Evolutionary conservation across 768 basidiomycete genomes (phyloP).

Genomic region (Tricholoma sp.): DNA sequence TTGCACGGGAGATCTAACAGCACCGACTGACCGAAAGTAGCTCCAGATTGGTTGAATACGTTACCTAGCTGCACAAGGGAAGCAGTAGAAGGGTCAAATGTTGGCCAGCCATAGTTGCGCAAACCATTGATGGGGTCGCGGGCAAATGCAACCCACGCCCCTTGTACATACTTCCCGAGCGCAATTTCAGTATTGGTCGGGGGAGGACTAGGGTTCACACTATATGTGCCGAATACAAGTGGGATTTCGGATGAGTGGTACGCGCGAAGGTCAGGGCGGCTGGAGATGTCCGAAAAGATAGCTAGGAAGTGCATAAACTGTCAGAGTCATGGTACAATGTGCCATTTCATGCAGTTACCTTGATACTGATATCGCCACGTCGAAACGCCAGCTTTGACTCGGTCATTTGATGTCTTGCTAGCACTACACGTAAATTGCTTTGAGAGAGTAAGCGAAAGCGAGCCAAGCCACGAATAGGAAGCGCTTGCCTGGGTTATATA

Average conservation of each 20-base stretch:
- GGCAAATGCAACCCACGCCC: slow-evolving; percentile 36
- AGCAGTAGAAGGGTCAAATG: slow-evolving; percentile 10
- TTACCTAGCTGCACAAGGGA: slow-evolving; percentile 8
- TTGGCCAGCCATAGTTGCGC: slow-evolving; percentile 17
- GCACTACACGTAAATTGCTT: slow-evolving; percentile 25
- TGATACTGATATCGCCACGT: slow-evolving; percentile 18
- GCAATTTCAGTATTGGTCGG: slow-evolving; percentile 16
- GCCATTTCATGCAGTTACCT: slow-evolving; percentile 15
- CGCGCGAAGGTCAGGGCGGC: slow-evolving; percentile 27
- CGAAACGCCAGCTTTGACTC: slow-evolving; percentile 20
- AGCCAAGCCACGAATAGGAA: not conserved
- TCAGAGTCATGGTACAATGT: no score
- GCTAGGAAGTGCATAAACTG: slow-evolving; percentile 17
- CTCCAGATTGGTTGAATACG: slow-evolving; percentile 9
- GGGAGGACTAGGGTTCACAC: slow-evolving; percentile 16
- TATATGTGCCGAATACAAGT: slow-evolving; percentile 33
- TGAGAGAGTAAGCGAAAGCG: not conserved
- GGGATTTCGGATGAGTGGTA: slow-evolving; percentile 37
- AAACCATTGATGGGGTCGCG: slow-evolving; percentile 29
- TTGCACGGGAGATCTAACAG: slow-evolving; percentile 8
- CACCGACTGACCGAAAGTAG: not conserved
- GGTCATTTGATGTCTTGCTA: slow-evolving; percentile 19
- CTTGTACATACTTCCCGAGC: slow-evolving; percentile 29
- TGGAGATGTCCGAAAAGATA: slow-evolving; percentile 32
- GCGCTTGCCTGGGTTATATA: slow-evolving; percentile 24